Base-by-base conservation (phyloP, 2,329 filamentous ascomycete genomes). In the Ophiostoma australiae region DNA sequence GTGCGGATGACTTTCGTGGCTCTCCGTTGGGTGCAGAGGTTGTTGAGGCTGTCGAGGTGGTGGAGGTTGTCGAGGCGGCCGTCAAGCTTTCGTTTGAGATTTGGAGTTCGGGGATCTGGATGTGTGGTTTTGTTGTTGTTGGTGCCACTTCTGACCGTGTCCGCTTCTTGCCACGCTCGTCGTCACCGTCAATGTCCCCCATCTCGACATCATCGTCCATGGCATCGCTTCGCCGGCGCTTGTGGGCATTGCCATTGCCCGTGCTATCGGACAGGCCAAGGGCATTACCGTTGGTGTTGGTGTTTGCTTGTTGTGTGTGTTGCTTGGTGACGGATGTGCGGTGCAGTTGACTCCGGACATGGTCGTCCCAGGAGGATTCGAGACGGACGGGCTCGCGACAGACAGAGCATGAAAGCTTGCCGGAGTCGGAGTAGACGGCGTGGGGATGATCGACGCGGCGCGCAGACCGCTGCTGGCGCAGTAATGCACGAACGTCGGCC, bases 401-500 rank as follows among this genome's bases (percentile, higher is more conserved):
- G 33, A 90, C 79, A 72, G 84, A 86, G 80, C 91, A 93, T 17
- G 63, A 66, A 1, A 66, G 85, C 76, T 87, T 89, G 73, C 90
- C 90, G 17, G 87, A 83, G 73, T 88, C 85, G 5, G 89, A 66
- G 37, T 66, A 66, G 35, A 66, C 82, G 61, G 90, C 89, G 75
- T 90, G 83, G 4, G 90, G 87, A 76, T 92, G 89, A 69, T 89
- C 85, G 76, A 94, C 89, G 74, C 90, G 87, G 71, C 92, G 89
- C 73, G 90, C 86, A 71, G 89, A 88, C 74, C 92, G 89, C 80
- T 94, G 91, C 77, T 89, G 90, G 75, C 91, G 91, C 72, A 96
- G 85, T 68, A 97, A 86, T 48, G 91, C 87, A 76, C 93, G 90
- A 35, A 92, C 90, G 79, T 96, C 92, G 75, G 91, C 85, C 91